Percentiles rank a stretch among this genome's conserved stretches.
Conservation (phyloP, 768 basidiomycete genomes). For the Ephemerocybe angulata region DNA sequence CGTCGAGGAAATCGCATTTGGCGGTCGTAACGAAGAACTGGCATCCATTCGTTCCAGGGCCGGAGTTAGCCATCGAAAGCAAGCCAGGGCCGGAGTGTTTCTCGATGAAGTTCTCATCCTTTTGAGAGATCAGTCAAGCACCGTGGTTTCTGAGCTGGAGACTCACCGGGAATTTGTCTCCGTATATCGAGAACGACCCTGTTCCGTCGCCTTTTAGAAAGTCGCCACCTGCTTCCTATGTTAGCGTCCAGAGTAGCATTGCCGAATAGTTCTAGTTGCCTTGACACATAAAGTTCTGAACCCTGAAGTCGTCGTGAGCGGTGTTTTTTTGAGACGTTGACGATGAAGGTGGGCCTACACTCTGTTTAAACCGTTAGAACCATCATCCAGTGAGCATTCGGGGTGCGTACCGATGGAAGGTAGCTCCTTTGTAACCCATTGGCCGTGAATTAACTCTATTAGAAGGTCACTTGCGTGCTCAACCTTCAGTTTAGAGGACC, state of each 20-base stretch:
- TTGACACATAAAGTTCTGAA: slow-evolving; percentile 96
- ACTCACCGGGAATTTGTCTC: slow-evolving; percentile 84
- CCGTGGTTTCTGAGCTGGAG: too few species aligned
- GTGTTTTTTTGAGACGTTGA: not conserved
- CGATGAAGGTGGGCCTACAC: slow-evolving; percentile 48
- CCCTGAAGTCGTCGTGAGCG: slow-evolving; percentile 41
- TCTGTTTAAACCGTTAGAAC: slow-evolving; percentile 38
- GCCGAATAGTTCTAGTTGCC: slow-evolving; percentile 38
- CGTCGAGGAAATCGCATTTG: slow-evolving; percentile 93
- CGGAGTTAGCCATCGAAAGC: slow-evolving; percentile 96
- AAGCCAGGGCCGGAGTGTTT: slow-evolving; percentile 86
- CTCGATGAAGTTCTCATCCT: slow-evolving; percentile 95
- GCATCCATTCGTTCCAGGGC: slow-evolving; percentile 91
- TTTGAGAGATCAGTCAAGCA: not conserved
- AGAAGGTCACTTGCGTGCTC: slow-evolving; percentile 1
- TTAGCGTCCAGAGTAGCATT: not conserved
- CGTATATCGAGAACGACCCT: slow-evolving; percentile 95
- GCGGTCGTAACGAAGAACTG: slow-evolving; percentile 99
- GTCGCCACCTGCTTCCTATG: slow-evolving; percentile 66
- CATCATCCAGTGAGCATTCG: not conserved
- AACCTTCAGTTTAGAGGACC: slow-evolving; percentile 9
- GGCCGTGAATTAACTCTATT: slow-evolving; percentile 75
- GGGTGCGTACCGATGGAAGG: slow-evolving; percentile 75
- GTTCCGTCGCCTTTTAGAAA: slow-evolving; percentile 95
- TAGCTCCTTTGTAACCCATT: slow-evolving; percentile 89